Base-by-base conservation (phyloP, 2,329 filamentous ascomycete genomes). In the Neonectria magnoliae region DNA sequence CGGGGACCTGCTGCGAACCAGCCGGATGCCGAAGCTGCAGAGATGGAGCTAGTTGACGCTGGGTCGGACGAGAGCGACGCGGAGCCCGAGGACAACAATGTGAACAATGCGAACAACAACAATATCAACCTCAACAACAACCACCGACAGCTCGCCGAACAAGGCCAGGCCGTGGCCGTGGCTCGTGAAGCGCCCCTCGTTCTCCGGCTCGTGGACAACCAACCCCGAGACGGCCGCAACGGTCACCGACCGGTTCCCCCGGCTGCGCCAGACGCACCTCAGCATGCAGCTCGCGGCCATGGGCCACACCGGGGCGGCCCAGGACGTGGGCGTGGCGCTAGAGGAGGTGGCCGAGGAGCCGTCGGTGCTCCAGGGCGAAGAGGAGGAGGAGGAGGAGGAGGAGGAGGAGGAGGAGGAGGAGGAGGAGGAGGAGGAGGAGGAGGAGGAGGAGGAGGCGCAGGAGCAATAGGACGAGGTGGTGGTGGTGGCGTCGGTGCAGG, bases 171-270 rank as follows among this genome's bases (percentile, higher is more conserved):
- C 56, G 79, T 83, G 51, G 80, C 75, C 18, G 81, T 88, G n/a
- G 86, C 84, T 45, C 83, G 83, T 2, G 86, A 88, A 71, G 86
- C 84, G 1, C 86, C 86, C 5, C 81, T 88, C 11, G 85, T 88
- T 13, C 81, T 88, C 31, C 81, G 86, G 31, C 84, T 88, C 29
- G 81, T 83, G 42, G 80, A 81, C 41, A 77, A 79, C 53, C 77
- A 77, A 57, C 74, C 71, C 38, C 75, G 68, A 57, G 73, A 69
- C 27, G 75, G 70, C 25, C 75, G 72, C 25, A 61, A 64, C 48
- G 61, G 57, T 38, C 69, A 70, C 36, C 69, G 68, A 31, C 67
- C 72, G 29, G 68, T 74, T 18, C 75, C 75, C 50, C 74, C 76
- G 38, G 73, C 75, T 29, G 75, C 73, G 10, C 75, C 75, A 45